Percentiles rank a stretch among this genome's conserved stretches.
These are phyloP conservation scores for Globisporangium orthogonon DNA, from an alignment of 352 stramenopile species.

Conservation along the genomic window DNA sequence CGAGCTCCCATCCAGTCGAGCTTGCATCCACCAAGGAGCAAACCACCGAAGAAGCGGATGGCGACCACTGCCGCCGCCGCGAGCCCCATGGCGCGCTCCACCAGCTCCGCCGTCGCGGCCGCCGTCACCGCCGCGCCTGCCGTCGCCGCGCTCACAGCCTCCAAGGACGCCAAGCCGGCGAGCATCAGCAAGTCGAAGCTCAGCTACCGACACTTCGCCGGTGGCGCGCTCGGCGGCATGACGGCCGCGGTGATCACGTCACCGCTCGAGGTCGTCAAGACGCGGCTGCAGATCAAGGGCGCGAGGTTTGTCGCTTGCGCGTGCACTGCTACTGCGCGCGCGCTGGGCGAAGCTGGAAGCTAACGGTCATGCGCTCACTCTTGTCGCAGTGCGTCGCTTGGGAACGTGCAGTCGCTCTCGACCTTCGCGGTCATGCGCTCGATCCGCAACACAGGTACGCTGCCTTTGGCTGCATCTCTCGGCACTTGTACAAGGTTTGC, in stretches of 20 bases:
- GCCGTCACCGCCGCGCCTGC: conserved; percentile 1
- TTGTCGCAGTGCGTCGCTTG: conserved; percentile 33
- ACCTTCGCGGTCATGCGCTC: conserved; percentile 81
- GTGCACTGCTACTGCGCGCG: not conserved
- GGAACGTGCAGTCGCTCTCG: conserved; percentile 41
- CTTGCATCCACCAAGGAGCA: too few relatives aligned
- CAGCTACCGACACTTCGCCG: conserved; percentile 63
- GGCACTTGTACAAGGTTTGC: not conserved
- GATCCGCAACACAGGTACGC: conserved; percentile 55
- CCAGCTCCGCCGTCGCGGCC: conserved; percentile 2
- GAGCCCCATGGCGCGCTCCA: conserved; percentile 11
- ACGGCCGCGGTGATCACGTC: conserved; percentile 77
- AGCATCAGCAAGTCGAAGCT: conserved; percentile 3
- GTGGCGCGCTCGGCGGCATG: conserved; percentile 77
- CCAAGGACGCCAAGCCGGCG: not conserved
- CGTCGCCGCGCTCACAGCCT: conserved; percentile 3
- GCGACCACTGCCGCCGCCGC: conserved; percentile 8
- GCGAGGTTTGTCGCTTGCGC: conserved; percentile 26
- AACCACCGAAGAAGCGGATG: not conserved
- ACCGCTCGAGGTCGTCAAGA: conserved; percentile 83
- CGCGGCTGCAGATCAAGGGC: conserved; percentile 68
- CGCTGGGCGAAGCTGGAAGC: not conserved
- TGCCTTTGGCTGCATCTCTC: not conserved
- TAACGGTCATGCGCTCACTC: not conserved
- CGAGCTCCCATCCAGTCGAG: not conserved